Evolutionary conservation across 352 stramenopile genomes (phyloP).

Genomic region (Bremia lactucae): DNA sequence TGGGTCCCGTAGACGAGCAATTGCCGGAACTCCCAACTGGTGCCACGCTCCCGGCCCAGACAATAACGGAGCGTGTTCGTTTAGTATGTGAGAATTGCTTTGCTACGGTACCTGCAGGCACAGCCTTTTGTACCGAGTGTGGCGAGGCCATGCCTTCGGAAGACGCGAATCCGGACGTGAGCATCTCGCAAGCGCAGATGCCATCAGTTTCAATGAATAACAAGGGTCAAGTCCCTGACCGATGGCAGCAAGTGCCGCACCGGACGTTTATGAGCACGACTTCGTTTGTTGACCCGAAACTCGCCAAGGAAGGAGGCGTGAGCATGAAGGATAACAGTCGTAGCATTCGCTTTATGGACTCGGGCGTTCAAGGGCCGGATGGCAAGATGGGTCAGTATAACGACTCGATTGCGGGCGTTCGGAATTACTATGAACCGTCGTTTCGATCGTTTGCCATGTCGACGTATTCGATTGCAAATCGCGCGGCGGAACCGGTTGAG

Average conservation of each 20-base stretch:
- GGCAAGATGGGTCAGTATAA: conserved; percentile 81
- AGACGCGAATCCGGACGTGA: conserved; percentile 63
- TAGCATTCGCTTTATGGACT: conserved; percentile 85
- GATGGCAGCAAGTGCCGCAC: conserved; percentile 78
- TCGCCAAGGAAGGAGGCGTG: conserved; percentile 52
- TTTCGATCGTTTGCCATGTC: conserved; percentile 86
- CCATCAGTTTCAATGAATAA: conserved; percentile 75
- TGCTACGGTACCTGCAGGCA: conserved; percentile 67
- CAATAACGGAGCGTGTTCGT: conserved; percentile 48
- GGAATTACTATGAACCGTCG: conserved; percentile 84
- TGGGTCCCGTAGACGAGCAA: conserved; percentile 55
- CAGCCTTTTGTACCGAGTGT: conserved; percentile 84
- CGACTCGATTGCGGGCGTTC: conserved; percentile 52
- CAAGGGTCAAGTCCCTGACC: conserved; percentile 59
- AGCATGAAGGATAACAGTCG: conserved; percentile 68
- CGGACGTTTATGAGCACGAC: conserved; percentile 80
- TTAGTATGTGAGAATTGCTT: conserved; percentile 87
- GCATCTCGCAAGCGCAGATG: conserved; percentile 83
- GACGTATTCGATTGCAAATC: conserved; percentile 85
- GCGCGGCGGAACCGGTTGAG: conserved; percentile 73
- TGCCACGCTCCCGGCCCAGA: conserved; percentile 47
- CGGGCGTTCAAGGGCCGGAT: conserved; percentile 69
- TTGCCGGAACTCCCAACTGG: conserved; percentile 66
- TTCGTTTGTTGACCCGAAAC: conserved; percentile 82
- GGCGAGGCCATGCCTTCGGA: conserved; percentile 77